phyloP scores from a whole-genome alignment of 2,329 filamentous ascomycete species.

The Colletotrichum noveboracense region DNA sequence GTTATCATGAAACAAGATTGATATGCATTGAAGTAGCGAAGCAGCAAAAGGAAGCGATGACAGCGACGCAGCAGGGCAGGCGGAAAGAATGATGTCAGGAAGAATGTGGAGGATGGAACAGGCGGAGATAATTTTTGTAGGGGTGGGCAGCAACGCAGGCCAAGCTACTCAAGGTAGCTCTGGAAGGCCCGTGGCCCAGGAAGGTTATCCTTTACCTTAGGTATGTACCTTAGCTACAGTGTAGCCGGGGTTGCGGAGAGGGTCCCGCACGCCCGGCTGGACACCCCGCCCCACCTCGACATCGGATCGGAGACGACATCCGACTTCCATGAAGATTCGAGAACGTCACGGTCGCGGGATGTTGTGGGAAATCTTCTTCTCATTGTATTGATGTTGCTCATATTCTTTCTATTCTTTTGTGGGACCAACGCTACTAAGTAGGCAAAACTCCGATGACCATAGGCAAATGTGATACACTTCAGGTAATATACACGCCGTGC shows the following conservation, averaged over 20 bases:
- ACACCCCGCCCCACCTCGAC: not conserved
- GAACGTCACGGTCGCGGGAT: not conserved
- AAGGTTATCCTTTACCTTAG: not conserved
- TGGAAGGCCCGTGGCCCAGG: not conserved
- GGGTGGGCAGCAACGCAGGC: not conserved
- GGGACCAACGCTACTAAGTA: not conserved
- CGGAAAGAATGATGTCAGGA: conserved; percentile 6
- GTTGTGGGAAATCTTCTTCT: not conserved
- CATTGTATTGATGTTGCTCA: not conserved
- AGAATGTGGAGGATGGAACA: not conserved
- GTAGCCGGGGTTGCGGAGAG: conserved; percentile 1
- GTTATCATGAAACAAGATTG: not conserved
- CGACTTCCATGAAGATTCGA: not conserved
- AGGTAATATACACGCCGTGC: conserved; percentile 4
- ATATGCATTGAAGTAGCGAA: not conserved
- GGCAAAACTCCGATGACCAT: conserved; percentile 11
- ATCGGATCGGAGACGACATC: not conserved
- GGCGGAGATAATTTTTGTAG: not conserved
- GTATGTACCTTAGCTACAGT: not conserved
- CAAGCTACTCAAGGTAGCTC: not conserved
- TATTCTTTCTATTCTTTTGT: conserved; percentile 4
- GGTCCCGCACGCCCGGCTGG: conserved; percentile 1
- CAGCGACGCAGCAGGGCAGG: not conserved
- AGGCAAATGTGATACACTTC: not conserved
- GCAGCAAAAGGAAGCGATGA: not conserved